Evolutionary conservation across 371 early-diverging fungal genomes (phyloP).

Genomic region (Zychaea mexicana): DNA sequence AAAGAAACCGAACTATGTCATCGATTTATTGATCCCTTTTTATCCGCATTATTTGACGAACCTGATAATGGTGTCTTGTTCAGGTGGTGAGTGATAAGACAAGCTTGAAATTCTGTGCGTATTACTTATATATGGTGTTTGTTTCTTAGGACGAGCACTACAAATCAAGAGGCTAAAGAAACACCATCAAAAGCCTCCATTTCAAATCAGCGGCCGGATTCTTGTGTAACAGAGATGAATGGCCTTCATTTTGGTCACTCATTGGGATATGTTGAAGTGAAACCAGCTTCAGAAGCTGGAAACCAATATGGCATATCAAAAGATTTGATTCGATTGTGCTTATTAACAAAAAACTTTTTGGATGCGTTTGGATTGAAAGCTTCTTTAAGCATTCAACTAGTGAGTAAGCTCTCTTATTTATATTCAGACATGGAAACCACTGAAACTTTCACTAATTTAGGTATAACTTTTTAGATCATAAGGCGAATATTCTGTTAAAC

Average conservation of each 20-base stretch:
- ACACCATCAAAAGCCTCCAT: not conserved
- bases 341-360: not conserved
- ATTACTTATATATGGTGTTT: too few species aligned
- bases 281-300: not conserved
- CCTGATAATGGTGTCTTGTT: slow-evolving; percentile 6
- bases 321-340: not conserved
- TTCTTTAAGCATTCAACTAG: not conserved
- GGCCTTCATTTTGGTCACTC: not conserved
- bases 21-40: not conserved
- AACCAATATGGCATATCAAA: not conserved
- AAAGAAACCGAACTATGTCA: not conserved
- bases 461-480: not conserved
- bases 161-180: not conserved
- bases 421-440: not conserved
- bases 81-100: slow-evolving; percentile 6
- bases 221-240: not conserved
- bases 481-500: not conserved
- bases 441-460: not conserved
- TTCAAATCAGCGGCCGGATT: not conserved
- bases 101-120: too few species aligned
- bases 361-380: too few species aligned
- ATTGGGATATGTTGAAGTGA: not conserved
- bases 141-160: not conserved
- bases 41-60: slow-evolving; percentile 6
- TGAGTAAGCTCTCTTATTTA: not conserved